Evolutionary conservation across 805 yeast species (phyloP), one percentile per base, ranked within the genome.

Genomic region (Candida ipomoeae): DNA sequence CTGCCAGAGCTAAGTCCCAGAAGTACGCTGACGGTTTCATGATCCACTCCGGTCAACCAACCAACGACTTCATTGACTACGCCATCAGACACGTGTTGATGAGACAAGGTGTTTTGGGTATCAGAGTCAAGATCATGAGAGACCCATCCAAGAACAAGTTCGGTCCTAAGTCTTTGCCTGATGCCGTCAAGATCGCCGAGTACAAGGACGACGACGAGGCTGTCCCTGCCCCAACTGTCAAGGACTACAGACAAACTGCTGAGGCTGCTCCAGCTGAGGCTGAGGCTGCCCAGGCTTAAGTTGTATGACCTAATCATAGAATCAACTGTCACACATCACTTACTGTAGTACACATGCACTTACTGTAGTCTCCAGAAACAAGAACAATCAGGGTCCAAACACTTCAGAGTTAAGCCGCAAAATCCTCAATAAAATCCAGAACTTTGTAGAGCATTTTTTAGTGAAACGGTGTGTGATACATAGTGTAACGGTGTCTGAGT

Each of bases 41-140:
- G 94, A 94, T 94, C 85, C 99, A 94, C 94, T 90, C 97, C 71
- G 99, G 99, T 89, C 99, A 94, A 84, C 99, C 99, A 81, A 94
- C 92, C 77, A 85, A 82, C 67, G 99, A 94, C 75, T 94, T 94
- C 87, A 94, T 94, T 74, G 99, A 94, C 80, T 80, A 84, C 74
- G 99, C 99, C 68, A 91, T 96, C 77, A 91, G 99, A 82, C 98
- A 94, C 92, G 98, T 92, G 69, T 83, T 94, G 76, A 87, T 94
- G 84, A 91, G 98, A 85, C 98, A 94, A 83, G 99, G 99, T 89
- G 98, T 94, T 63, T 85, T 94, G 74, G 99, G 99, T 86, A 86
- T 94, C 77, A 92, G 89, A 86, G 98, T 94, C 72, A 94, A 94
- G 87, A 94, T 94, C 75, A 94, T 94, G 99, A 89, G 89, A 77